phyloP scores from a whole-genome alignment of 2,329 filamentous ascomycete genomes.

The Plectosphaerella plurivora region DNA sequence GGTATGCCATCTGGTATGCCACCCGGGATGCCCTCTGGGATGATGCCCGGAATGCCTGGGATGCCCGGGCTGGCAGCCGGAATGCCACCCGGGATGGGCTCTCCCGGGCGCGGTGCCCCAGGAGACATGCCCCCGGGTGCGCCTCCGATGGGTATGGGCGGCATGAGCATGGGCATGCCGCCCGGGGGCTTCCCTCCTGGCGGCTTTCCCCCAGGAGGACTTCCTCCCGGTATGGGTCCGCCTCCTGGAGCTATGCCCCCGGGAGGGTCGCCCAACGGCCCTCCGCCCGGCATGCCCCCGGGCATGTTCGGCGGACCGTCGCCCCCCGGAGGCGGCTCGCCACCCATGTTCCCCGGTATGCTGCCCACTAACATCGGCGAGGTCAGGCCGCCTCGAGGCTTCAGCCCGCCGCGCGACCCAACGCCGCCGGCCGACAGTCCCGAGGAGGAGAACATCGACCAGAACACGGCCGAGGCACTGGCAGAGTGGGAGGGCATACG shows the following conservation, averaged over 20 bases:
- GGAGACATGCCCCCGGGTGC: conserved; percentile 1
- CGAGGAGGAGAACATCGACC: conserved; percentile 56
- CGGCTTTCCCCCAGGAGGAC: conserved; percentile 1
- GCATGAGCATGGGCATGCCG: neutral
- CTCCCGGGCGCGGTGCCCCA: neutral
- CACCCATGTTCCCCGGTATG: conserved; percentile 50
- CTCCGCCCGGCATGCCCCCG: conserved; percentile 14
- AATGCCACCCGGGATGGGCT: conserved; percentile 3
- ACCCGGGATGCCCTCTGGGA: conserved; percentile 1
- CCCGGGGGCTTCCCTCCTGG: conserved; percentile 1
- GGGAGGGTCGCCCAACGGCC: neutral
- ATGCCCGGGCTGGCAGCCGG: conserved; percentile 3
- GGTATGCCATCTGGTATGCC: conserved; percentile 3
- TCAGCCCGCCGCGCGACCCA: conserved; percentile 43
- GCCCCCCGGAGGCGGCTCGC: conserved; percentile 23
- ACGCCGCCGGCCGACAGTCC: conserved; percentile 36
- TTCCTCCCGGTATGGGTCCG: neutral
- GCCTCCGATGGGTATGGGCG: conserved; percentile 2
- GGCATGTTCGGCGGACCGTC: conserved; percentile 11
- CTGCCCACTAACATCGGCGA: conserved; percentile 44
- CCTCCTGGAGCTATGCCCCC: neutral
- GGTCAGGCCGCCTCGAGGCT: conserved; percentile 48
- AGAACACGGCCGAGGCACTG: conserved; percentile 64
- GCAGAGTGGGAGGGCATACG: conserved; percentile 75
- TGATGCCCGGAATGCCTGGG: neutral